Conservation (phyloP, 2,329 filamentous ascomycete species). For the Trichoderma koningii region DNA sequence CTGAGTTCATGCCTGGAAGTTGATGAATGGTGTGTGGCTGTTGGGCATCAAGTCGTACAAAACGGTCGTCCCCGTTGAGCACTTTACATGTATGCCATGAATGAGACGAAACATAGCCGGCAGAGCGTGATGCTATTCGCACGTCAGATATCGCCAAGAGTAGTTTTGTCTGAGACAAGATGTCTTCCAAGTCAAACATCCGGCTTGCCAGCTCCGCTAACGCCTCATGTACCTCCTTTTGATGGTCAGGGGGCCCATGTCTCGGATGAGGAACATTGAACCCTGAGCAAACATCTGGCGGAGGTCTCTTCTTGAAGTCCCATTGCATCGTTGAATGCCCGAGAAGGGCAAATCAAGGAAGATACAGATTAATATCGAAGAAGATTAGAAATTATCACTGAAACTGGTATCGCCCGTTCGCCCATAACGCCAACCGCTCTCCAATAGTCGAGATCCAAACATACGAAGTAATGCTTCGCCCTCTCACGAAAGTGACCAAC, state of each 20-base stretch:
- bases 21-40: no score
- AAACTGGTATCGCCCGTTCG: not conserved
- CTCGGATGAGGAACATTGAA: not conserved
- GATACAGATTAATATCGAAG: no score
- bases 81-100: no score
- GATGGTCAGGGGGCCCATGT: not conserved
- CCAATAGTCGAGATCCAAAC: not conserved
- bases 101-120: no score
- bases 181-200: not conserved
- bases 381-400: not conserved
- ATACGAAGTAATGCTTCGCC: no score
- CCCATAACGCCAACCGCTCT: not conserved
- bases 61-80: no score
- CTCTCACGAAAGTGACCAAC: no score
- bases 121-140: no score
- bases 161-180: not conserved
- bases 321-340: not conserved
- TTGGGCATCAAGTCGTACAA: no score
- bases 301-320: not conserved
- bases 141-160: not conserved
- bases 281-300: not conserved
- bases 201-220: not conserved
- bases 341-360: not conserved
- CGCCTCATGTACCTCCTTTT: not conserved
- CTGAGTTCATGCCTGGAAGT: no score